Evolutionary conservation across 176 grass and related monocot genomes (phyloP), one percentile per base, ranked within the genome.

Genomic region (Tillandsia fasciculata): DNA sequence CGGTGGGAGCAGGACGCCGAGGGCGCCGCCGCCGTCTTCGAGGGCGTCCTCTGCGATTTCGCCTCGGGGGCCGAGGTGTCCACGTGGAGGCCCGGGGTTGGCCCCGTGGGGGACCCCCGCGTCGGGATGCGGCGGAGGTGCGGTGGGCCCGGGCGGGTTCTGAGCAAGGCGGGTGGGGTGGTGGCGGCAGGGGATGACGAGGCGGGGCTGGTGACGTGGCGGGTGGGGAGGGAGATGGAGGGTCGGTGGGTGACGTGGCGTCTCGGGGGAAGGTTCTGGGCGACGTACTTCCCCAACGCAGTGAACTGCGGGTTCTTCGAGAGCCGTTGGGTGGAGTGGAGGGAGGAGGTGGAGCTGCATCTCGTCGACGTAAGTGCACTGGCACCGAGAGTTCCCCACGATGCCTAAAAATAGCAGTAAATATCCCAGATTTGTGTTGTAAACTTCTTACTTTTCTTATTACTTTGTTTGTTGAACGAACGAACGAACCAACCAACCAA

Each of bases 1-100:
- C 73, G 92, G 51, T 96, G 92, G 92, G 92, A 96, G 74, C 92
- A 96, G 73, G 92, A 91, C 49, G 83, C 83, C 8, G 88, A 91
- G 57, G 92, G 92, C 53, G 68, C 83, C 70, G 85, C 83, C 1
- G 83, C 72, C 63, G 73, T 91, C 53, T 96, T 96, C 48, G 88
- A 96, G 77, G 88, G 92, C 42, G 75, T 96, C 50, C 81, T 96
- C 1, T 85, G 74, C 76, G 92, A 96, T 66, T 70, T 73, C 8
- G 54, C 75, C 56, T 87, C 83, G 52, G 88, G 85, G 28, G 83
- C 76, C 18, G 92, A 96, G 77, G 86, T 89, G 12, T 82, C 88
- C 8, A 20, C 73, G 47, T 96, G 92, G 92, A 78, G 70, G 59
- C 50, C 72, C 0, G 72, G 74, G 7, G 50, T 1, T 12, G 68